Conservation (phyloP, 116 monocot species). For the Posidonia oceanica region DNA sequence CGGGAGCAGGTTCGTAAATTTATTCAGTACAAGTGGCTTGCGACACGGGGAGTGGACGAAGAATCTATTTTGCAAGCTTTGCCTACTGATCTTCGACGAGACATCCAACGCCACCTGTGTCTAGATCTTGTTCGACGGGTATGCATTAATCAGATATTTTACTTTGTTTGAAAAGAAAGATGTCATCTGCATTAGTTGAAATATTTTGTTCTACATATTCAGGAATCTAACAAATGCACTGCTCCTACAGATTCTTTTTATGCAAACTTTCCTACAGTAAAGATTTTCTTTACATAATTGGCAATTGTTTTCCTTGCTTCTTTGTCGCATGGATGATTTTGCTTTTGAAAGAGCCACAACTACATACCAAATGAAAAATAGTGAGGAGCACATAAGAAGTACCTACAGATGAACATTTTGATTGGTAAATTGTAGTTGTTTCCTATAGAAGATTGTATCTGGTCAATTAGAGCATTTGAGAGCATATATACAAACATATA, state of each 20-base stretch:
- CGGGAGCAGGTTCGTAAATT: slow-evolving; percentile 50
- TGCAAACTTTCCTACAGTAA: not conserved
- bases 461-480: too few relatives aligned
- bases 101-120: slow-evolving; percentile 80
- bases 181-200: too few relatives aligned
- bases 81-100: slow-evolving; percentile 71
- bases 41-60: slow-evolving; percentile 72
- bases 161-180: not conserved
- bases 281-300: not conserved
- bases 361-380: too few relatives aligned
- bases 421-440: too few relatives aligned
- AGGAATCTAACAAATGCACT: too few relatives aligned
- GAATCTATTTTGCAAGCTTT: slow-evolving; percentile 54
- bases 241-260: not conserved
- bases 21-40: slow-evolving; percentile 78
- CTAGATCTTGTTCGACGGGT: slow-evolving; percentile 78
- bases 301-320: not conserved
- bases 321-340: too few relatives aligned
- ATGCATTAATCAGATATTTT: not conserved
- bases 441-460: too few relatives aligned
- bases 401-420: too few relatives aligned
- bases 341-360: not conserved
- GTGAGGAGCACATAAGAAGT: too few relatives aligned
- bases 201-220: too few relatives aligned
- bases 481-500: too few relatives aligned